Percentiles rank a stretch among this genome's conserved stretches.
Evolutionary conservation across 1,139 yeast species (phyloP).

Genomic region (Candida sp.): DNA sequence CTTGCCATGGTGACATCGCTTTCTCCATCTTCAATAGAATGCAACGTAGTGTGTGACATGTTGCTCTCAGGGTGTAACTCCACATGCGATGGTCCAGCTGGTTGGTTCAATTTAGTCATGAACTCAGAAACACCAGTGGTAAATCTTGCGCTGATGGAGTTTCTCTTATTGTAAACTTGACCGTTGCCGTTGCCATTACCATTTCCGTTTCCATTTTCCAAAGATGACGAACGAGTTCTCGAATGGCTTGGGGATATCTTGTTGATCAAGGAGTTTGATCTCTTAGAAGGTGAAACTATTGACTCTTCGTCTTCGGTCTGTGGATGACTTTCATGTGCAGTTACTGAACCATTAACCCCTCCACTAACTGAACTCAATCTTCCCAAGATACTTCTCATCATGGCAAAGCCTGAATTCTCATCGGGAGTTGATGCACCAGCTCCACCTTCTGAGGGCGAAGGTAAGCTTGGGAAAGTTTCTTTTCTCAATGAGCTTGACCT

Average conservation of each 20-base stretch:
- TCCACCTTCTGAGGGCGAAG: slow-evolving; percentile 18
- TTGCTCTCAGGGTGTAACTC: slow-evolving; percentile 21
- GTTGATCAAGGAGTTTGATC: slow-evolving; percentile 32
- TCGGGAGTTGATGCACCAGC: slow-evolving; percentile 15
- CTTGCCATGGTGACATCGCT: slow-evolving; percentile 11
- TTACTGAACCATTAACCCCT: not conserved
- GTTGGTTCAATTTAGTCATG: slow-evolving; percentile 43
- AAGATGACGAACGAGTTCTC: slow-evolving; percentile 43
- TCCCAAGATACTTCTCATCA: slow-evolving; percentile 42
- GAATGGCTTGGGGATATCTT: slow-evolving; percentile 38
- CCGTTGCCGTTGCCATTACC: not conserved
- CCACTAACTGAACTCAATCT: slow-evolving; percentile 31
- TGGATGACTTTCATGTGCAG: not conserved
- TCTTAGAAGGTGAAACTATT: slow-evolving; percentile 18
- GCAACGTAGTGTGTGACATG: slow-evolving; percentile 33
- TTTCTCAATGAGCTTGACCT: slow-evolving; percentile 35
- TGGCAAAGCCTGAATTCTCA: slow-evolving; percentile 25
- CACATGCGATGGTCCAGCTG: not conserved
- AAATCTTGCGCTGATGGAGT: slow-evolving; percentile 44
- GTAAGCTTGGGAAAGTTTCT: slow-evolving; percentile 32
- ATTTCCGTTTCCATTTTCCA: slow-evolving; percentile 21
- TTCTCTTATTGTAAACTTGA: slow-evolving; percentile 23
- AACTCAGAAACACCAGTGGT: slow-evolving; percentile 45
- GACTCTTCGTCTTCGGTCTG: slow-evolving; percentile 4
- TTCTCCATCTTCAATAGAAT: slow-evolving; percentile 33